Base-by-base conservation (phyloP, 257 asterid genomes). In the Cordia subcordata region DNA sequence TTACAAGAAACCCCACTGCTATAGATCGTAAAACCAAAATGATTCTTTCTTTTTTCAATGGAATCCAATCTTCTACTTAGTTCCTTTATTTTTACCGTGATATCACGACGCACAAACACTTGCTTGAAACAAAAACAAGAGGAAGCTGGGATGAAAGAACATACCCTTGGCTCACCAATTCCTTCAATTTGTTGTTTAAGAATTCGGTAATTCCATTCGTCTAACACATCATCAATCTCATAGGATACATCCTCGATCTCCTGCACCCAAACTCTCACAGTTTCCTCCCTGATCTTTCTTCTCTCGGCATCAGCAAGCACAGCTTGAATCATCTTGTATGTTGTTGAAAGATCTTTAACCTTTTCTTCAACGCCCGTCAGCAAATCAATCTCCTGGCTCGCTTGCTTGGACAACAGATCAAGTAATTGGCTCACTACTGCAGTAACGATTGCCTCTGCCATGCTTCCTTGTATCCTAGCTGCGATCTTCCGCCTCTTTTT, bases 261-360 rank as follows among this genome's bases (percentile, higher is more conserved):
- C 18, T 71, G 37, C 17, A 71, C 19, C 71, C 71, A 71, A 18
- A 10, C 39, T 4, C 21, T 38, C 10, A 71, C 71, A 3, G 15
- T 15, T 0, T 5, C 35, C 15, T 65, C 76, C 32, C 10, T 65
- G 16, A 64, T 11, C 5, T 49, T 33, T 53, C 15, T 53, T 23
- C 12, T n/a, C 37, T 71, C 71, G 10, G 71, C 76, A 60, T 65
- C 67, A 40, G 39, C 16, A 0, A 71, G 22, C 20, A 53, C 64
- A 1, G 11, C 40, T 4, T 56, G 61, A 4, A 70, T 58, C 18
- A 4, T 57, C 51, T 63, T 63, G 45, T 62, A n/a, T 56, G 62
- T 69, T 2, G 17, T 4, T 10, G 56, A 23, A 0, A 69, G 53
- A 33, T 4, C 64, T 52, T 27, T 0, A 17, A 56, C 62, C 49